These are phyloP conservation scores for Nyssa sinensis DNA, from an alignment of 148 eudicot genomes.

Conservation along the genomic window DNA sequence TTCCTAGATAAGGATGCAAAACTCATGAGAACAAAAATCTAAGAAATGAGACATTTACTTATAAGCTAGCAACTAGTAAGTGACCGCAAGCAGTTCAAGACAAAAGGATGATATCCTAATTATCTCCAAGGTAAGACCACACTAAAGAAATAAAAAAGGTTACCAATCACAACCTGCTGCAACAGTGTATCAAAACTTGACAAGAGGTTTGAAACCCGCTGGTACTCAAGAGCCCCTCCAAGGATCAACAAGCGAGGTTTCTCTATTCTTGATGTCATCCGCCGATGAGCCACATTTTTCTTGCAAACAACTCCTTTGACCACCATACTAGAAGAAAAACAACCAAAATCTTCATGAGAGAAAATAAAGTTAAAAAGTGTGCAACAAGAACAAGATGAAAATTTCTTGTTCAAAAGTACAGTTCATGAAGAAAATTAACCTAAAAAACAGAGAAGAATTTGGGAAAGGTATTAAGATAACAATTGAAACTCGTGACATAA, in stretches of 20 bases:
- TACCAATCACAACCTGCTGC: constrained; percentile 79
- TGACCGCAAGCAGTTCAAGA: background rate
- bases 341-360: background rate
- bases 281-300: constrained; percentile 94
- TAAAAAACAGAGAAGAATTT: no score
- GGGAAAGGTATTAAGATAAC: no score
- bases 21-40: constrained; percentile 17
- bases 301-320: constrained; percentile 93
- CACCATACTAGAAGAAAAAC: constrained; percentile 52
- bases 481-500: background rate
- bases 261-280: constrained; percentile 83
- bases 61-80: constrained; percentile 9
- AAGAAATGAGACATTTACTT: background rate
- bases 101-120: background rate
- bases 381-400: background rate
- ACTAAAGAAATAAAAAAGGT: constrained; percentile 12
- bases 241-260: constrained; percentile 84
- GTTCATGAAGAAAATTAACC: no score
- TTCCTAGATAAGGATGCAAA: constrained; percentile 48
- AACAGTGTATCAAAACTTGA: constrained; percentile 91
- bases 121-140: constrained; percentile 13
- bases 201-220: constrained; percentile 78
- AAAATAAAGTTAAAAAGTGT: background rate
- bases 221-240: constrained; percentile 97
- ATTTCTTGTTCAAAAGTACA: background rate